These are phyloP conservation scores for Lotus japonicus DNA, from an alignment of 306 rosid genomes.

Conservation along the genomic window DNA sequence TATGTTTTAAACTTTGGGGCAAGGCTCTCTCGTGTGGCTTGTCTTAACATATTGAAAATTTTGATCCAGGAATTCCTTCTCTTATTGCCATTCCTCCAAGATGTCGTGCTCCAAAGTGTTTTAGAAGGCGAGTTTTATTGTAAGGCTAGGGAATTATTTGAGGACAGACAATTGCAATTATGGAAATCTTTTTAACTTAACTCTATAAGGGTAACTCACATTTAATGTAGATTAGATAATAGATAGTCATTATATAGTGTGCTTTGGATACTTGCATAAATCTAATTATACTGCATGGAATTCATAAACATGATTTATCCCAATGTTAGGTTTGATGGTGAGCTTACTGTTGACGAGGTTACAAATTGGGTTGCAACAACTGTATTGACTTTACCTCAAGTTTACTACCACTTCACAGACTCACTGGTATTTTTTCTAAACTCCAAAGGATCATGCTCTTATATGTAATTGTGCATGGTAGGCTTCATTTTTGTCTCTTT, in stretches of 20 bases:
- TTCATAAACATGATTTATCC: neutral
- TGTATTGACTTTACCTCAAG: conserved; percentile 67
- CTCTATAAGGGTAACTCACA: neutral
- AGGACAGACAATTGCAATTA: neutral
- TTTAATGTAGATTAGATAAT: neutral
- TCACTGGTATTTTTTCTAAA: conserved; percentile 55
- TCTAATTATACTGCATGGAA: neutral
- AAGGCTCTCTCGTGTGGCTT: too few species aligned
- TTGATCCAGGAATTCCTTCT: conserved; percentile 70
- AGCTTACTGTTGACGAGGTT: conserved; percentile 54
- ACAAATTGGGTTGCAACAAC: conserved; percentile 88
- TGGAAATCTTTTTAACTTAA: neutral
- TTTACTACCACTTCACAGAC: conserved; percentile 69
- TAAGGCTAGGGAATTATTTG: conserved; percentile 5
- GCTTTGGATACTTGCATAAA: neutral
- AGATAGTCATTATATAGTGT: neutral
- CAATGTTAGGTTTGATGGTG: conserved; percentile 61
- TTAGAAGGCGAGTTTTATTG: conserved; percentile 56
- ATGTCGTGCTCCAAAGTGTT: conserved; percentile 59
- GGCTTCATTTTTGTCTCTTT: too few species aligned
- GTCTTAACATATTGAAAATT: conserved; percentile 13
- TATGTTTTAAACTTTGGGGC: neutral
- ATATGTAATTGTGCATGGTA: neutral
- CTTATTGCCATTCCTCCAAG: conserved; percentile 60
- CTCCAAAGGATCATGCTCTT: neutral